These are phyloP conservation scores for Wickerhamiella shivajii DNA, from an alignment of 805 yeast species.

Conservation along the genomic window DNA sequence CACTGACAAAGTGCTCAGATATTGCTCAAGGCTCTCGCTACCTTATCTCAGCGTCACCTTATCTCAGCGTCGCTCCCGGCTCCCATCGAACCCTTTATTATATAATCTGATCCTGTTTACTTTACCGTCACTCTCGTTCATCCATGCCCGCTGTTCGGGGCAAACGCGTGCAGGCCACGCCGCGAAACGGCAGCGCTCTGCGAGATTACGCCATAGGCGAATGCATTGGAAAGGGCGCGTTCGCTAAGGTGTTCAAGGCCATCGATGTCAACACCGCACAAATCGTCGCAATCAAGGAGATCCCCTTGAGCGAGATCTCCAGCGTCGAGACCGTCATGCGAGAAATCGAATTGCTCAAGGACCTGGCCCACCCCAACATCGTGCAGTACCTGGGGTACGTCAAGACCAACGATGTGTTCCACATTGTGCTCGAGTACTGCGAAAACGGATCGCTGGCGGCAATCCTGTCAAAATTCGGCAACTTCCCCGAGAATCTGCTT, in stretches of 20 bases:
- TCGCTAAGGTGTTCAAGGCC: slow-evolving; percentile 73
- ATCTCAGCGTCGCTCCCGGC: too few species aligned
- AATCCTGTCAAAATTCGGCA: slow-evolving; percentile 35
- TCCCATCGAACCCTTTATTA: too few species aligned
- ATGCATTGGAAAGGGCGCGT: slow-evolving; percentile 80
- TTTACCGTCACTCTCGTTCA: too few species aligned
- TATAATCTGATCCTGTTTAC: too few species aligned
- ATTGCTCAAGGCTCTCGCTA: too few species aligned
- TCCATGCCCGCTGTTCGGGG: too few species aligned
- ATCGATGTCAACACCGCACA: slow-evolving; percentile 49
- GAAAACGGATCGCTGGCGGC: slow-evolving; percentile 52
- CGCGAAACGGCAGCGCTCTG: slow-evolving; percentile 15
- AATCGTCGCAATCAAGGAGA: slow-evolving; percentile 68
- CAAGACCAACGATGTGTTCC: slow-evolving; percentile 36
- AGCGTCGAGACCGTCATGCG: slow-evolving; percentile 36
- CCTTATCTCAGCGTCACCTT: too few species aligned
- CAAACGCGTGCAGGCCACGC: too few species aligned
- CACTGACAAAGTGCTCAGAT: too few species aligned
- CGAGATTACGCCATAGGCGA: slow-evolving; percentile 30
- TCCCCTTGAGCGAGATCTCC: slow-evolving; percentile 33
- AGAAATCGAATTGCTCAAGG: slow-evolving; percentile 52
- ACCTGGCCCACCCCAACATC: slow-evolving; percentile 49
- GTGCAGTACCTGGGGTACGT: slow-evolving; percentile 58
- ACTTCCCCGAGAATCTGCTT: slow-evolving; percentile 41
- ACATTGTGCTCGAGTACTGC: slow-evolving; percentile 47